Conservation (phyloP, 345 rosid species). For the Moricandia moricandioides region DNA sequence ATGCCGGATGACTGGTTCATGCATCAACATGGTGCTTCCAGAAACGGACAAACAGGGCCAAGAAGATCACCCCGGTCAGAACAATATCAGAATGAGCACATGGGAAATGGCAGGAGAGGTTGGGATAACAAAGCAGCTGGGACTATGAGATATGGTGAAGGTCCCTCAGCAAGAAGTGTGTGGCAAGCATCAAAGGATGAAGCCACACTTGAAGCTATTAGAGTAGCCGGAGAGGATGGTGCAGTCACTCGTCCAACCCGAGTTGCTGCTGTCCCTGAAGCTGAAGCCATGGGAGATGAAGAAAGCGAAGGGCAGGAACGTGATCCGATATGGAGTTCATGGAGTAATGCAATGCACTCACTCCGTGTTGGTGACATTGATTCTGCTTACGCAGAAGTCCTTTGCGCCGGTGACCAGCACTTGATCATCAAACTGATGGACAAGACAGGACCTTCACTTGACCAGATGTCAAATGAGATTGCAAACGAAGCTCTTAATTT, state of each 20-base stretch:
- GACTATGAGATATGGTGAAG: constrained; percentile 83
- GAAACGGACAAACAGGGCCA: constrained; percentile 62
- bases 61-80: constrained; percentile 82
- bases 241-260: constrained; percentile 54
- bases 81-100: constrained; percentile 63
- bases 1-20: constrained; percentile 70
- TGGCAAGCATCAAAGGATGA: constrained; percentile 99
- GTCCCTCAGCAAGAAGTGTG: constrained; percentile 98
- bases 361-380: constrained; percentile 83
- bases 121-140: constrained; percentile 81
- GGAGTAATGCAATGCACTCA: constrained; percentile 96
- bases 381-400: constrained; percentile 83
- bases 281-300: constrained; percentile 83
- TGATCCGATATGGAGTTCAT: constrained; percentile 81
- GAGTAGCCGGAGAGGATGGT: constrained; percentile 95
- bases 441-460: constrained; percentile 81
- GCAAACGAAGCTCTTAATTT: constrained; percentile 72
- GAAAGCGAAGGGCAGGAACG: constrained; percentile 67
- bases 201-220: constrained; percentile 97
- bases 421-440: constrained; percentile 94
- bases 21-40: constrained; percentile 61
- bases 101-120: constrained; percentile 68
- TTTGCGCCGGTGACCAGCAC: constrained; percentile 76
- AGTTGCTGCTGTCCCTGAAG: constrained; percentile 70
- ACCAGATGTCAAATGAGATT: constrained; percentile 82